A percentile compares a stretch with the other conserved stretches of the same genome.
These are phyloP conservation scores for Aspergillus quadricinctus DNA, from an alignment of 2,329 filamentous ascomycete genomes.

Conservation along the genomic window DNA sequence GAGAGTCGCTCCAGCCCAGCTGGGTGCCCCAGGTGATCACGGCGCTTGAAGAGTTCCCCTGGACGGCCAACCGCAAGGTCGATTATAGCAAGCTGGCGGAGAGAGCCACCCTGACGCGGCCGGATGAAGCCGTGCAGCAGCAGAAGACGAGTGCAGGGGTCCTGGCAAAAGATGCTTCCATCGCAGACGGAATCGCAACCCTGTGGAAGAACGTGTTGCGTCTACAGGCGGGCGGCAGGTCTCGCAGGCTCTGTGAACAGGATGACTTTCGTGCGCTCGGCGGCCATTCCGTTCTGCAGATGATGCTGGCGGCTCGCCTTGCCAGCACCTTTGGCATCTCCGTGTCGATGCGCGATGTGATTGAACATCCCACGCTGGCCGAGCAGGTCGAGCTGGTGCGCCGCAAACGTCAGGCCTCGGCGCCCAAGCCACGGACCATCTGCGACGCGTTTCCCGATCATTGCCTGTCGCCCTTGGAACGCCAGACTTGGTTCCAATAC, in stretches of 20 bases:
- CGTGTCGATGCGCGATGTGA: neutral
- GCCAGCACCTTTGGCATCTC: neutral
- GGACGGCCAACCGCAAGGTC: neutral
- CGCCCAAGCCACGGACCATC: neutral
- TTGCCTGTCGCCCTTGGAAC: neutral
- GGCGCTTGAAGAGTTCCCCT: neutral
- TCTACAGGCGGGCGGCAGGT: neutral
- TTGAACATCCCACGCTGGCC: neutral
- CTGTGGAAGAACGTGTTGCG: neutral
- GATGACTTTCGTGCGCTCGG: neutral
- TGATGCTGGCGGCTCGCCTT: constrained; percentile 1
- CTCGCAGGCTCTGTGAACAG: neutral
- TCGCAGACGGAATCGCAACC: neutral
- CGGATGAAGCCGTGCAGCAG: neutral
- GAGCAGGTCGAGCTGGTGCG: neutral
- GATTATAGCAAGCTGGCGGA: neutral
- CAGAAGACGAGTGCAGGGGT: neutral
- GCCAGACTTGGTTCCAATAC: neutral
- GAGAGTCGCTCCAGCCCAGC: neutral
- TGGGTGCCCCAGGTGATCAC: neutral
- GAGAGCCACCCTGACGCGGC: neutral
- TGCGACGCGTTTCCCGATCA: neutral
- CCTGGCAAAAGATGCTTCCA: neutral
- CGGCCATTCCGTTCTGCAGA: constrained; percentile 1
- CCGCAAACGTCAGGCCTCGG: neutral